Conservation (phyloP, 225 moss, liverwort and hornwort genomes). For the Sphagnum tenellum region DNA sequence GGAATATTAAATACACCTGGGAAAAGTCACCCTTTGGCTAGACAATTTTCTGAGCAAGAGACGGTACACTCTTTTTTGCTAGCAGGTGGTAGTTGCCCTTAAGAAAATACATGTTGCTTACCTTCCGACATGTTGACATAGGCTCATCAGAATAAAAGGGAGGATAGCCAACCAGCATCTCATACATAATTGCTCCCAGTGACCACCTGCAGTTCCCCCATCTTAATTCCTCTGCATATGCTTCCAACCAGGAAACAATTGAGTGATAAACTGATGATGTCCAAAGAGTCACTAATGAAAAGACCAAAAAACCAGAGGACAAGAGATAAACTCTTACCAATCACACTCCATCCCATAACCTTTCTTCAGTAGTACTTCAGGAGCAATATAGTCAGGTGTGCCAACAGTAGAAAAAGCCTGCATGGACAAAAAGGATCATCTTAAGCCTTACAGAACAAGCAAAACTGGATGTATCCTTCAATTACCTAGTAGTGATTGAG, state of each 20-base stretch:
- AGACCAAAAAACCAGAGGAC: too few species aligned
- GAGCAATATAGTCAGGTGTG: conserved; percentile 98
- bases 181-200: conserved; percentile 97
- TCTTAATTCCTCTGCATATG: not conserved
- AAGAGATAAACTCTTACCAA: conserved; percentile 45
- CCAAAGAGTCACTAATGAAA: too few species aligned
- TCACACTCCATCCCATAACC: conserved; percentile 99
- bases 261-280: too few species aligned
- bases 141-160: conserved; percentile 99
- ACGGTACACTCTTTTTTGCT: too few species aligned
- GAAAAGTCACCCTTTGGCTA: too few species aligned
- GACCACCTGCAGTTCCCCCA: conserved; percentile 79
- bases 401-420: conserved; percentile 99
- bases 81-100: too few species aligned
- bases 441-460: too few species aligned
- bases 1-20: too few species aligned
- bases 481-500: too few species aligned
- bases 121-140: conserved; percentile 99
- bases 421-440: conserved; percentile 9
- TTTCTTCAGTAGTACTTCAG: conserved; percentile 96
- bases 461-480: too few species aligned
- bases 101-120: conserved; percentile 6
- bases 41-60: too few species aligned
- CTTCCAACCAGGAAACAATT: not conserved
- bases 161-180: conserved; percentile 99